These are phyloP conservation scores for Rehmannia glutinosa DNA, from an alignment of 257 asterid genomes.

Conservation along the genomic window DNA sequence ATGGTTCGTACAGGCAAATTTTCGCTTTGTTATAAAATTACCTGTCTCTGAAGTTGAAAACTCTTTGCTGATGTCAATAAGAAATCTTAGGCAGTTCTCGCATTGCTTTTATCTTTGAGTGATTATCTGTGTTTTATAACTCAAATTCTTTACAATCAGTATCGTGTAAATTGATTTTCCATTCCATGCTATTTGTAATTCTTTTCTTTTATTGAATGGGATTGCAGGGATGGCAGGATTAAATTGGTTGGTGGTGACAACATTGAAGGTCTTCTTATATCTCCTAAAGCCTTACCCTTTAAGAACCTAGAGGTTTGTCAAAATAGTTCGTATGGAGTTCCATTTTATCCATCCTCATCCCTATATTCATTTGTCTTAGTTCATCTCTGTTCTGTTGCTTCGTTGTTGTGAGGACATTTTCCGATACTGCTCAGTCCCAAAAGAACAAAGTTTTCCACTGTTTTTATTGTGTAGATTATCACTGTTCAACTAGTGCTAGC, in stretches of 20 bases:
- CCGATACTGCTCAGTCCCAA: not conserved
- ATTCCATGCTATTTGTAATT: constrained; percentile 4
- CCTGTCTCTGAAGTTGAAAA: not conserved
- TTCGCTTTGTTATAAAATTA: not conserved
- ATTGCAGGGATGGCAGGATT: constrained; percentile 89
- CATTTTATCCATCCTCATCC: constrained; percentile 1
- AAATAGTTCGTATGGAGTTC: not conserved
- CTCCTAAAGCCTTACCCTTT: constrained; percentile 77
- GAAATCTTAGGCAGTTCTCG: not conserved
- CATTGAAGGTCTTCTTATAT: constrained; percentile 77
- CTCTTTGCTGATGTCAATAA: not conserved
- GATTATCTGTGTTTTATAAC: not conserved
- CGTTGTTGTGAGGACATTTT: not conserved
- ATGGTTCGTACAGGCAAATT: not conserved
- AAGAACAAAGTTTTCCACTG: not conserved
- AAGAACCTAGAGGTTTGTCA: constrained; percentile 82
- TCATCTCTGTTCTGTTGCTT: not conserved
- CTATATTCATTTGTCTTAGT: not conserved
- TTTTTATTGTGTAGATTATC: constrained; percentile 2
- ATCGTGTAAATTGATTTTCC: not conserved
- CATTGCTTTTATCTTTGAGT: not conserved
- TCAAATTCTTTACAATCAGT: no score
- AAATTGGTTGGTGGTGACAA: constrained; percentile 86
- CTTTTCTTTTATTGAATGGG: constrained; percentile 12
- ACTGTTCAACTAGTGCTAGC: not conserved